Percentiles rank a stretch among this genome's conserved stretches.
Evolutionary conservation across 2,329 filamentous ascomycete genomes (phyloP).

Genomic region (Venturia carpophila): DNA sequence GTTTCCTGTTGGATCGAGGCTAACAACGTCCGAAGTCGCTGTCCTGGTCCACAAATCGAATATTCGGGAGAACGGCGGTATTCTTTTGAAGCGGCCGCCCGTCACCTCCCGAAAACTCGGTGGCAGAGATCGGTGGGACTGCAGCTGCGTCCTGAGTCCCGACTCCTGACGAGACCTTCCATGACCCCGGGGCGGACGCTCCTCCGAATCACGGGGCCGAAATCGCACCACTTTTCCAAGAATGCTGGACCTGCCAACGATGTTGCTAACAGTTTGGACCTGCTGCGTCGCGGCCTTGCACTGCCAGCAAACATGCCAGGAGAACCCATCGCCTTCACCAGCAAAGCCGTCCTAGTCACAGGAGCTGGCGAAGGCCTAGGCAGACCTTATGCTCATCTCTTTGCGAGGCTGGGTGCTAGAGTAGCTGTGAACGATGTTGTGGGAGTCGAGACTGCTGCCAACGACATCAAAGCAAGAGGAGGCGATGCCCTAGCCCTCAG

Average conservation of each 20-base stretch:
- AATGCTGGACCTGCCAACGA: background rate
- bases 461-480: conserved; percentile 83
- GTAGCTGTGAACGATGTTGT: conserved; percentile 95
- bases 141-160: conserved; percentile 82
- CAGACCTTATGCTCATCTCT: conserved; percentile 78
- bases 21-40: background rate
- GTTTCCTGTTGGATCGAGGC: background rate
- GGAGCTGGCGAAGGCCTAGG: conserved; percentile 86
- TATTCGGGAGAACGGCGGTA: conserved; percentile 71
- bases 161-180: conserved; percentile 72
- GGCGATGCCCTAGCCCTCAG: conserved; percentile 85
- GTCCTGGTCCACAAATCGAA: conserved; percentile 80
- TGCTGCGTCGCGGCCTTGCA: conserved; percentile 77
- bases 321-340: conserved; percentile 70
- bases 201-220: conserved; percentile 84
- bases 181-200: conserved; percentile 83
- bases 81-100: conserved; percentile 92
- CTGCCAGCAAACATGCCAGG: conserved; percentile 63
- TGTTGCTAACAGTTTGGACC: conserved; percentile 75
- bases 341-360: conserved; percentile 78
- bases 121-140: conserved; percentile 92
- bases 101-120: conserved; percentile 83
- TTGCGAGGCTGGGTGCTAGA: conserved; percentile 73
- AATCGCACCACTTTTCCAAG: conserved; percentile 62
- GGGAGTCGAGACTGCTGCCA: conserved; percentile 81